A percentile compares a stretch with the other conserved stretches of the same genome.
Evolutionary conservation across 164 flowering plant species (phyloP).

Genomic region (Platanus orientalis): DNA sequence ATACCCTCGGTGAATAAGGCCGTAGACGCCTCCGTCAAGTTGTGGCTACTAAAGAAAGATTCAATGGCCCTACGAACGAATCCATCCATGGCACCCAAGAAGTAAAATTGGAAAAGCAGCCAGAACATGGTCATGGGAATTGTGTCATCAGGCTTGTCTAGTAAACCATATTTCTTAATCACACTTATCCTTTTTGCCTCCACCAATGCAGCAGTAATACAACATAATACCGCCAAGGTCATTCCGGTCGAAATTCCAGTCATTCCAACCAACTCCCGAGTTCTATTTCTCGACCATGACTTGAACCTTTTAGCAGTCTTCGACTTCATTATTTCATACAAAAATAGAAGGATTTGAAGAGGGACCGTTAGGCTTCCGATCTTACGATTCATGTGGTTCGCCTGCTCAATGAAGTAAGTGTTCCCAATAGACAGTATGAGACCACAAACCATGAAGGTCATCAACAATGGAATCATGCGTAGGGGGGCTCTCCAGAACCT

Average conservation of each 20-base stretch:
- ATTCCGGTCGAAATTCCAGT: slow-evolving; percentile 24
- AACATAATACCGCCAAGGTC: slow-evolving; percentile 27
- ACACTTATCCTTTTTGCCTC: slow-evolving; percentile 30
- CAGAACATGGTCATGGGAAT: slow-evolving; percentile 44
- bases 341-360: slow-evolving; percentile 15
- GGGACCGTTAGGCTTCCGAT: slow-evolving; percentile 32
- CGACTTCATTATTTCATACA: slow-evolving; percentile 1
- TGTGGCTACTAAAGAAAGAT: slow-evolving; percentile 15
- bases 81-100: slow-evolving; percentile 33
- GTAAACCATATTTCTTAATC: slow-evolving; percentile 20
- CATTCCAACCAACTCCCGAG: too few relatives aligned
- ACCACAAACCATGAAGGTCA: slow-evolving; percentile 33
- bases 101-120: slow-evolving; percentile 41
- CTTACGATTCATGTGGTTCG: slow-evolving; percentile 30
- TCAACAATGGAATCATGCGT: slow-evolving; percentile 34
- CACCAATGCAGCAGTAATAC: slow-evolving; percentile 38
- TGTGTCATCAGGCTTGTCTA: slow-evolving; percentile 33
- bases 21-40: slow-evolving; percentile 11
- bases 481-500: too few relatives aligned
- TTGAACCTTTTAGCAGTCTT: too few relatives aligned
- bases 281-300: slow-evolving; percentile 12
- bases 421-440: slow-evolving; percentile 31
- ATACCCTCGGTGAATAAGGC: slow-evolving; percentile 8
- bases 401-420: slow-evolving; percentile 45
- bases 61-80: slow-evolving; percentile 6